Evolutionary conservation across 176 grass and related monocot genomes (phyloP), one percentile per base, ranked within the genome.

Genomic region (Chloris gayana): DNA sequence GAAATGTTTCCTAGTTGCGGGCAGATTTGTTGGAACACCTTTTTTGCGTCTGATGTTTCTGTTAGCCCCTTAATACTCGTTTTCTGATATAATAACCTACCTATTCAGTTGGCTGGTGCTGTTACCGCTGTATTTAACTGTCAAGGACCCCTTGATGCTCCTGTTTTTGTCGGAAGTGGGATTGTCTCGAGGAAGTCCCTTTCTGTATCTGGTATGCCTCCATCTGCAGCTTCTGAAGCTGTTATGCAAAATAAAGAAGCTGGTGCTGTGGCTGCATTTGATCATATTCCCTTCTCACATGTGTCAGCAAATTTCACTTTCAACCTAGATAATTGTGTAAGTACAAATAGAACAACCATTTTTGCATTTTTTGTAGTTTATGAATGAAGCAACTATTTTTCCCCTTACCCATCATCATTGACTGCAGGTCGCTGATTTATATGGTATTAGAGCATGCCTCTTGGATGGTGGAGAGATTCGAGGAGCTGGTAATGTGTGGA

Each of bases 381-480:
- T 33, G 29, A 44, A 76, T 73, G 32, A 66, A 61, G 32, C 71
- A 21, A 61, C 30, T 59, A 49, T 49, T 70, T 58, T 30, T 44
- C 57, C 27, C 19, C 69, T 41, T 89, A 77, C 6, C 21, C 62
- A 49, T 67, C 74, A 59, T 80, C 27, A 29, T 65, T 61, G 63
- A 22, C 44, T 65, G 31, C 79, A 98, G 96, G 90, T 98, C 70
- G 96, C 86, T 72, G 96, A 98, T 77, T 87, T 98, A n/a, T 98
- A 98, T 91, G 96, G 96, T 72, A 98, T 98, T 64, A 93, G 96
- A 89, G 92, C 92, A 84, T 91, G 90, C 86, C 90, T 98, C 69
- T 89, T 98, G 79, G 92, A 95, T 85, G 96, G 88, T 64, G 92
- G 96, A 80, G 96, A 98, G 88, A 98, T 98, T 83, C 93, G 96